Base-by-base conservation (phyloP, 352 stramenopile genomes). In the Phytophthora macrochlamydospora region DNA sequence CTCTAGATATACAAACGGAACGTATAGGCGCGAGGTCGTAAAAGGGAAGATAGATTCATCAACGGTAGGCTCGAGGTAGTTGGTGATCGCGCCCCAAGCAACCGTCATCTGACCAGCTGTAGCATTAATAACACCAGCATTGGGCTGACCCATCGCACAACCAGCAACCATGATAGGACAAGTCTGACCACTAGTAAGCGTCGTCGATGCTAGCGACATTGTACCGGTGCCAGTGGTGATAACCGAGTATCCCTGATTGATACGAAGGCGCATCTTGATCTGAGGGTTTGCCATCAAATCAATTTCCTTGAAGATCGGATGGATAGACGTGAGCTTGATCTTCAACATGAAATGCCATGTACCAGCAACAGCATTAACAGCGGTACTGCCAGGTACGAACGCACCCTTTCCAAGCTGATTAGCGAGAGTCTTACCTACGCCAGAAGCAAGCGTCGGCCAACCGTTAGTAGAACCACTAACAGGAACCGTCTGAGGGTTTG, bases 311-410 rank as follows among this genome's bases (percentile, higher is more conserved):
- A 62, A 62, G 12, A 62, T 62, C 0, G 45, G 56, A 2, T 62
- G 56, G 0, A 62, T 32, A 29, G 54, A 44, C 0, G 33, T 35
- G 2, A 55, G 44, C 56, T 62, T 62, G 13, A 62, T 55, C 18
- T 60, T 60, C 1, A 60, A 28, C 29, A 60, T 60, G 42, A 52
- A 60, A 31, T 62, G 53, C 44, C 55, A 62, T 4, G 55, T 54
- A 2, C 55, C 55, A 31, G 54, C 51, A 5, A 55, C 35, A 24
- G 31, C 30, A 9, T 37, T 38, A 54, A 44, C 55, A 29, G 55
- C 42, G 46, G 14, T n/a, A 61, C 7, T 43, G 29, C 54, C 54
- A 45, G 54, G 30, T 13, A 60, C 54, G 32, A 60, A 60, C 0
- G 54, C 54, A 53, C 54, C 54, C 52, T 43, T 42, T 24, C 18